Conservation (phyloP, 2,329 filamentous ascomycete genomes). For the Juglanconis oblonga region DNA sequence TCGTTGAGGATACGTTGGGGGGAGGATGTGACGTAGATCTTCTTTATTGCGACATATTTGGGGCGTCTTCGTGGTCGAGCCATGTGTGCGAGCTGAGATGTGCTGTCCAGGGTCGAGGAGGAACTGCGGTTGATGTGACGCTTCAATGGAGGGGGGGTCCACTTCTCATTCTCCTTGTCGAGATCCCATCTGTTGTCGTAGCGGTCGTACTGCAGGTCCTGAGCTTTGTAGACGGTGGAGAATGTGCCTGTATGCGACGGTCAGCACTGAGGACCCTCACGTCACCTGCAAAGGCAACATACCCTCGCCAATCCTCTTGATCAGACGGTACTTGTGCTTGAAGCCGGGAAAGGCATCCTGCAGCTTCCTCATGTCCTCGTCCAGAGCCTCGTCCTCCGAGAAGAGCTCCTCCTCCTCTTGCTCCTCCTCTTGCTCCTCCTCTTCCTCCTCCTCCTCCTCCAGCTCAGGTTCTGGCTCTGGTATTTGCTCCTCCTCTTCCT, state of each 20-base stretch:
- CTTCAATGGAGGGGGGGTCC: slow-evolving; percentile 66
- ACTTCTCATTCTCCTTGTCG: slow-evolving; percentile 62
- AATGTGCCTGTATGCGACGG: slow-evolving; percentile 73
- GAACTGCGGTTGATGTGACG: slow-evolving; percentile 38
- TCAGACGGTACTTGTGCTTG: slow-evolving; percentile 77
- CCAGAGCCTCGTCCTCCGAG: slow-evolving; percentile 60
- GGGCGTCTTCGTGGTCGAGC: slow-evolving; percentile 36
- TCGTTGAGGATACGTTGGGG: slow-evolving; percentile 93
- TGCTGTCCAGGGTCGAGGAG: slow-evolving; percentile 19
- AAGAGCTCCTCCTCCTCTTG: slow-evolving; percentile 41
- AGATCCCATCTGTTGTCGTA: slow-evolving; percentile 88
- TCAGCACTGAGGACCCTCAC: neutral
- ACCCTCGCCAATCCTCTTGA: slow-evolving; percentile 98
- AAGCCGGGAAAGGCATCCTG: slow-evolving; percentile 81
- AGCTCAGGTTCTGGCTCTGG: slow-evolving; percentile 30
- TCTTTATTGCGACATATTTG: slow-evolving; percentile 94
- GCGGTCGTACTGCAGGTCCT: slow-evolving; percentile 80
- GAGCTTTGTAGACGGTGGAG: slow-evolving; percentile 97
- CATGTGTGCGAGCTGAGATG: slow-evolving; percentile 23
- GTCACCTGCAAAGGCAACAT: slow-evolving; percentile 20
- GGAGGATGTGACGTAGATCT: slow-evolving; percentile 98
- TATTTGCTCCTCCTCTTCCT: slow-evolving; percentile 27
- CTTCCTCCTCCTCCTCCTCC: slow-evolving; percentile 32
- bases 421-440: slow-evolving; percentile 31
- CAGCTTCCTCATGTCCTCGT: slow-evolving; percentile 82